Conservation (phyloP, 139 green algal species). For the Bryopsis sp. region DNA sequence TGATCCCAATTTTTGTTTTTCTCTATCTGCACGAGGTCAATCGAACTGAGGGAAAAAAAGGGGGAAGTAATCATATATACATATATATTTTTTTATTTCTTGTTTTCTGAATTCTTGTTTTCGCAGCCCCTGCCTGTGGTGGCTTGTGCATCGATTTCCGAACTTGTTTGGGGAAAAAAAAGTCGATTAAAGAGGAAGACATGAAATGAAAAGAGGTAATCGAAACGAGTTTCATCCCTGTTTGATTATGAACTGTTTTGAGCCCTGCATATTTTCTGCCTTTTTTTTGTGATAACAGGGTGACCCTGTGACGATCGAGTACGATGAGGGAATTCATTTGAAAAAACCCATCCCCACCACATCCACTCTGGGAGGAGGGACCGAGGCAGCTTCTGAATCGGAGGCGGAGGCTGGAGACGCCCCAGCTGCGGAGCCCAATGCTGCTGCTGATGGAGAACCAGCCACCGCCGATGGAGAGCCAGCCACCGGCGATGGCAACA, state of each 20-base stretch:
- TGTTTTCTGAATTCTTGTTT: background rate
- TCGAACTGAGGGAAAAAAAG: background rate
- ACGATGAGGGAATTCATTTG: slow-evolving; percentile 6
- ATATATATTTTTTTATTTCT: background rate
- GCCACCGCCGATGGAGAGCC: background rate
- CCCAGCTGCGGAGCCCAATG: background rate
- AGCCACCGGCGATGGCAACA: background rate
- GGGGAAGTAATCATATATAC: background rate
- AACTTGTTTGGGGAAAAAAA: background rate
- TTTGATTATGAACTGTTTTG: no score
- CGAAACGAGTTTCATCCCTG: no score
- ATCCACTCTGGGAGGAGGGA: background rate
- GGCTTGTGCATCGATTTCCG: background rate
- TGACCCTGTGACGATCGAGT: background rate
- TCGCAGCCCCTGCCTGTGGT: background rate
- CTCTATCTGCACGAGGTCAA: background rate
- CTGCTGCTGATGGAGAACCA: slow-evolving; percentile 11
- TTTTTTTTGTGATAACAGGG: background rate
- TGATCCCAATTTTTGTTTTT: no score
- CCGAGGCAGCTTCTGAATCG: background rate
- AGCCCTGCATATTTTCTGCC: no score
- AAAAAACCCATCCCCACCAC: background rate
- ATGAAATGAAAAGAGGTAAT: background rate
- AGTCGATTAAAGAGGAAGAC: background rate
- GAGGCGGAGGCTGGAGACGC: slow-evolving; percentile 7